Conservation (phyloP, 2,329 filamentous ascomycete species). For the Aureobasidium mangrovei region DNA sequence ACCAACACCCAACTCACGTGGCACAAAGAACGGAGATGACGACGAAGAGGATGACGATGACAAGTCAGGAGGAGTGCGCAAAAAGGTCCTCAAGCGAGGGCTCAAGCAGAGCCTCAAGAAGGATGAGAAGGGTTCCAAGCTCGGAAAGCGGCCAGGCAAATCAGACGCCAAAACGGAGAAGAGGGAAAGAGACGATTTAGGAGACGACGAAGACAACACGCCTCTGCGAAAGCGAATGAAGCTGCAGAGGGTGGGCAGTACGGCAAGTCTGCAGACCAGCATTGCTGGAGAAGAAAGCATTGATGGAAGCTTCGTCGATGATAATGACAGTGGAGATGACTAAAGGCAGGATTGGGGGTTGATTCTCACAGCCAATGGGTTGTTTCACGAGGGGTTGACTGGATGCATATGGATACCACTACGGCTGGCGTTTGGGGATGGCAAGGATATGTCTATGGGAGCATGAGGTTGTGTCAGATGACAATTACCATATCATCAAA, state of each 20-base stretch:
- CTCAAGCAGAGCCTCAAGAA: slow-evolving; percentile 38
- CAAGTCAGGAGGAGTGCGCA: slow-evolving; percentile 26
- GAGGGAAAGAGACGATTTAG: slow-evolving; percentile 28
- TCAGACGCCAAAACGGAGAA: slow-evolving; percentile 22
- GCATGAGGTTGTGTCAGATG: not conserved
- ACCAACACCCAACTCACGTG: slow-evolving; percentile 21
- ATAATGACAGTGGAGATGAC: slow-evolving; percentile 23
- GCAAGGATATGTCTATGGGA: not conserved
- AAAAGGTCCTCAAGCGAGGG: slow-evolving; percentile 31
- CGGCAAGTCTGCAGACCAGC: slow-evolving; percentile 25
- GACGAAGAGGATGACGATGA: slow-evolving; percentile 22
- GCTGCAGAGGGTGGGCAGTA: slow-evolving; percentile 27
- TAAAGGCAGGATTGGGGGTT: slow-evolving; percentile 17
- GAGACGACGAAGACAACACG: slow-evolving; percentile 23
- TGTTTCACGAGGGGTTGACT: not conserved
- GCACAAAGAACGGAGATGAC: slow-evolving; percentile 21
- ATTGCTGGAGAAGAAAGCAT: slow-evolving; percentile 25
- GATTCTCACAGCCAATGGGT: not conserved
- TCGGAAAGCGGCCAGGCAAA: slow-evolving; percentile 21
- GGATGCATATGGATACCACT: slow-evolving; percentile 7
- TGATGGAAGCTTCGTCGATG: slow-evolving; percentile 30
- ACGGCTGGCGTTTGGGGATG: not conserved
- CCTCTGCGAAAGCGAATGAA: slow-evolving; percentile 31
- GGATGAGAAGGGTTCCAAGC: slow-evolving; percentile 26
- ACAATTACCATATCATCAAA: no score